phyloP scores from a whole-genome alignment of 2,329 filamentous ascomycete species.

The Monosporascus sp. region DNA sequence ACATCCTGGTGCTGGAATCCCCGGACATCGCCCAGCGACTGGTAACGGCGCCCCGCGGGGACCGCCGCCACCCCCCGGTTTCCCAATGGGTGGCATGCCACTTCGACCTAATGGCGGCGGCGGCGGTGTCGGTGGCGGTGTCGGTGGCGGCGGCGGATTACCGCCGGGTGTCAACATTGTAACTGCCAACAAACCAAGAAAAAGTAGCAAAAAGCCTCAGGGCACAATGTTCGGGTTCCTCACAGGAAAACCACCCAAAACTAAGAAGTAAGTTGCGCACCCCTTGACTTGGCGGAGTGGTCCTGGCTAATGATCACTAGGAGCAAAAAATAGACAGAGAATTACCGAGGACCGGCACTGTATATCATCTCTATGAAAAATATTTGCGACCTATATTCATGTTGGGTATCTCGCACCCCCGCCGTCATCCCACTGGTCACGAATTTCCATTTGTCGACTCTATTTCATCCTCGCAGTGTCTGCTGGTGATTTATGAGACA shows the following conservation, averaged over 20 bases:
- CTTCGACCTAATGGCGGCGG: background rate
- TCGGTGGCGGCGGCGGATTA: background rate
- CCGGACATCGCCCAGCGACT: background rate
- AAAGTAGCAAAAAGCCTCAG: background rate
- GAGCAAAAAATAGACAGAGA: too few relatives aligned
- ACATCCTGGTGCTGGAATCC: background rate
- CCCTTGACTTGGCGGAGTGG: background rate
- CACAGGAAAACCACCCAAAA: background rate
- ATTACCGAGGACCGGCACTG: too few relatives aligned
- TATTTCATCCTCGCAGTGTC: background rate
- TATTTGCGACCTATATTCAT: too few relatives aligned
- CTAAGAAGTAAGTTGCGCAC: conserved; percentile 13
- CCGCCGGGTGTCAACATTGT: background rate
- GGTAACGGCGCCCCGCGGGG: background rate
- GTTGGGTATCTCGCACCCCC: too few relatives aligned
- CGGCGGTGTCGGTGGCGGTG: background rate
- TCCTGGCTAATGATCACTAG: too few relatives aligned
- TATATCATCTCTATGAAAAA: too few relatives aligned
- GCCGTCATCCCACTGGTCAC: background rate
- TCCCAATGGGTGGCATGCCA: background rate
- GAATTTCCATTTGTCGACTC: background rate
- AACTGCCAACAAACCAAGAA: background rate
- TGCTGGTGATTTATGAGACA: conserved; percentile 14
- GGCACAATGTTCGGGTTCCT: background rate
- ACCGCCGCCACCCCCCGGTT: background rate